Base-by-base conservation (phyloP, 257 asterid species). In the Solanum megistacrolobum region DNA sequence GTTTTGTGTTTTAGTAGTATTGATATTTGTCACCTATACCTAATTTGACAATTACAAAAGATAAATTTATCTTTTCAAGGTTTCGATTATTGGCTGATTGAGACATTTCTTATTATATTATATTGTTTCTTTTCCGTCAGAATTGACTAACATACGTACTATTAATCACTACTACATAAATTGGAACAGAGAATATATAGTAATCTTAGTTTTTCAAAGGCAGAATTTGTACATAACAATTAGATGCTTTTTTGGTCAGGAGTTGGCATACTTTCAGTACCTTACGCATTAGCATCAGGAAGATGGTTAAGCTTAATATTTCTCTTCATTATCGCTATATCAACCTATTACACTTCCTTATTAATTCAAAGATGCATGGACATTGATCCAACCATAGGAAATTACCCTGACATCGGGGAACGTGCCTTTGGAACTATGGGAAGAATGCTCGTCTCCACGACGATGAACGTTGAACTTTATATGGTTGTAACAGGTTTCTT, bases 401-500 rank as follows among this genome's bases (percentile, higher is more conserved):
- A 85, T 71, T 97, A 94, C 27, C 98, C 99, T 0, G 99, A 97
- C 20, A 96, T 97, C 0, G 99, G 99, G 0, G 73, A 91, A 6
- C 93, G 91, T 5, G 98, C 99, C 10, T 97, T 97, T 20, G 99
- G 99, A 3, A 13, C 86, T 6, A 86, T 25, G 18, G 99, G 99
- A 13, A 90, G 93, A 87, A 84, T 90, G 8, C 25, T 97, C 4
- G 92, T 94, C 2, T 94, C 99, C n/a, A 46, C 93, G 7, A 84
- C 93, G 2, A 95, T 92, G 98, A 91, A 93, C 87, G 35, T 90
- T 0, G 99, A 97, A 79, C 95, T 96, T 34, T 97, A 92, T 83
- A 87, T 97, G 90, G 99, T 97, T 1, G 96, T 97, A 2, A 92
- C 98, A 3, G 99, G 98, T 87, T 97, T 97, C 93, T 89, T 97